phyloP scores from a whole-genome alignment of 2,329 filamentous ascomycete genomes.

The Hypoxylon sp. region DNA sequence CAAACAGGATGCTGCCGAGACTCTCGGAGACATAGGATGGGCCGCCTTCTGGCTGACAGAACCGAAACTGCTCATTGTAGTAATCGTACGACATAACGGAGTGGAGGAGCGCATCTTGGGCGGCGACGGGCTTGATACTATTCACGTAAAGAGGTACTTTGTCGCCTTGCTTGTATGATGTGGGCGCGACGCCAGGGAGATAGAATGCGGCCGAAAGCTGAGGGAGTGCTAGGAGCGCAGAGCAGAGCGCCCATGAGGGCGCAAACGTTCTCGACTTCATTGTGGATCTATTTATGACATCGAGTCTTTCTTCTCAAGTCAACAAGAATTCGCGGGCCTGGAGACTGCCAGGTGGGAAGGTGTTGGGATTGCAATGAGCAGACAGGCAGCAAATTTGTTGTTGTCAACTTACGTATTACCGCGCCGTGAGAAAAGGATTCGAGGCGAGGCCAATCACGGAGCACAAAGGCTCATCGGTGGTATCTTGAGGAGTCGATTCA shows the following conservation, averaged over 20 bases:
- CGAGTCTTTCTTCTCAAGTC: conserved; percentile 26
- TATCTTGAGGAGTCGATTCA: conserved; percentile 11
- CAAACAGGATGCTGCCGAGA: conserved; percentile 95
- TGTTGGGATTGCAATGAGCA: not conserved
- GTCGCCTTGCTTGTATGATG: conserved; percentile 86
- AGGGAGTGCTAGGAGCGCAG: conserved; percentile 66
- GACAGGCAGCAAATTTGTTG: conserved; percentile 20
- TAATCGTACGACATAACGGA: conserved; percentile 98
- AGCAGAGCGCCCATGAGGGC: conserved; percentile 65
- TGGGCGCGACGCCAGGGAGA: conserved; percentile 94
- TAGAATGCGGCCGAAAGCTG: conserved; percentile 84
- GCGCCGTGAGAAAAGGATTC: conserved; percentile 38
- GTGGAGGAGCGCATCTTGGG: conserved; percentile 84
- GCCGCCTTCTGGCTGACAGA: conserved; percentile 84
- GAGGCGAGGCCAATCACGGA: conserved; percentile 45
- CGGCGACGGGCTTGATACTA: conserved; percentile 87
- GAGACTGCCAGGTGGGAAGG: not conserved
- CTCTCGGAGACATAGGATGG: conserved; percentile 88
- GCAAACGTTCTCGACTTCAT: conserved; percentile 65
- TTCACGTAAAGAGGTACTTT: conserved; percentile 92
- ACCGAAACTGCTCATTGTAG: conserved; percentile 89
- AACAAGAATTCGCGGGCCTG: conserved; percentile 4
- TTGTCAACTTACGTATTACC: conserved; percentile 39
- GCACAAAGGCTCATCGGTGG: conserved; percentile 46
- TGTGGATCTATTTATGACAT: conserved; percentile 42